A percentile compares a stretch with the other conserved stretches of the same genome.
Evolutionary conservation across 2,329 filamentous ascomycete genomes (phyloP).

Genomic region (Epichloe bromicola): DNA sequence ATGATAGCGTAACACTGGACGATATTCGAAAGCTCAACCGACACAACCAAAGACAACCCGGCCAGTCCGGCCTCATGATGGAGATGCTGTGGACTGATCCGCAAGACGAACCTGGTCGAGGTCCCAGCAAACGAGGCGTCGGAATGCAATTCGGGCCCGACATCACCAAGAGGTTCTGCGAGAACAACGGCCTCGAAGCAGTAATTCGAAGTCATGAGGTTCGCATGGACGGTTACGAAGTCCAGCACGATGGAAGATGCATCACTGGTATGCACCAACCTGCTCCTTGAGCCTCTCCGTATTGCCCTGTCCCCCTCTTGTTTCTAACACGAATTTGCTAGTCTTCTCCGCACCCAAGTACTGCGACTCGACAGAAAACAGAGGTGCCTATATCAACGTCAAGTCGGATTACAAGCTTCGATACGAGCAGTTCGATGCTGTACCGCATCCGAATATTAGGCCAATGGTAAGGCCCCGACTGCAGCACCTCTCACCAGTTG

Average conservation of each 20-base stretch:
- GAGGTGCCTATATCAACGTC: conserved; percentile 96
- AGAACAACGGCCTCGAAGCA: conserved; percentile 86
- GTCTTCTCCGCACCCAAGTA: conserved; percentile 97
- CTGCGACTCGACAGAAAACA: conserved; percentile 96
- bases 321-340: conserved; percentile 14
- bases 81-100: conserved; percentile 99
- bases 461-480: conserved; percentile 54
- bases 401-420: conserved; percentile 81
- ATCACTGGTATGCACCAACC: conserved; percentile 58
- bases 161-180: conserved; percentile 91
- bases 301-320: conserved; percentile 12
- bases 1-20: conserved; percentile 82
- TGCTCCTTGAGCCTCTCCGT: not conserved
- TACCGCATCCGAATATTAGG: conserved; percentile 88
- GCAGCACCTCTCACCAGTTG: not conserved
- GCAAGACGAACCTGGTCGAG: conserved; percentile 70
- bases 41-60: conserved; percentile 83
- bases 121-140: conserved; percentile 91
- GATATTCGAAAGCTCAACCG: conserved; percentile 89
- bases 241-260: conserved; percentile 89
- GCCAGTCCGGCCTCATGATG: conserved; percentile 96
- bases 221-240: conserved; percentile 97
- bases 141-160: conserved; percentile 95
- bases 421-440: conserved; percentile 89
- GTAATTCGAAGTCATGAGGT: conserved; percentile 97